These are phyloP conservation scores for Quercus parvula DNA, from an alignment of 306 rosid genomes.

Conservation along the genomic window DNA sequence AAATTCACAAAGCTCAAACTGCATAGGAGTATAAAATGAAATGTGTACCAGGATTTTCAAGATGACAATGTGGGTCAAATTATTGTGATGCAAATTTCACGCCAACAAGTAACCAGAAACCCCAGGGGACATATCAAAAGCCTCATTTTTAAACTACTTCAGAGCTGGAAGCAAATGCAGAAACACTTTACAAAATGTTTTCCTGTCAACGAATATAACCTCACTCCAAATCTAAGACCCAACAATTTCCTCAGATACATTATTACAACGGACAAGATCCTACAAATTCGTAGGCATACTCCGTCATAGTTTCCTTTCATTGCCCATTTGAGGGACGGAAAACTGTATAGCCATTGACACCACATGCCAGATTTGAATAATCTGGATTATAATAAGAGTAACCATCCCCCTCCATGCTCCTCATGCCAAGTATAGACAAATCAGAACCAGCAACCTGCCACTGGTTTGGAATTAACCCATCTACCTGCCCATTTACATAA, in stretches of 20 bases:
- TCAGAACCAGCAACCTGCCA: conserved; percentile 70
- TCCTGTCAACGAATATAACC: conserved; percentile 69
- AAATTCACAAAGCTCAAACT: neutral
- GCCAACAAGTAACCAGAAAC: conserved; percentile 11
- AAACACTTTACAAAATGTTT: conserved; percentile 77
- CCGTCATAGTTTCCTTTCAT: conserved; percentile 39
- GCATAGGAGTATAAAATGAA: neutral
- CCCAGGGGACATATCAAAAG: conserved; percentile 19
- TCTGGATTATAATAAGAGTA: conserved; percentile 63
- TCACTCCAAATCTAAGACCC: conserved; percentile 77
- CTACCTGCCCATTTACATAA: conserved; percentile 70
- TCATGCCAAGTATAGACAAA: conserved; percentile 52
- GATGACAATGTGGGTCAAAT: conserved; percentile 1
- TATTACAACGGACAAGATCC: conserved; percentile 54
- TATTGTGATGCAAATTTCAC: neutral
- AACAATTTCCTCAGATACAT: conserved; percentile 55
- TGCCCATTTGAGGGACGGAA: conserved; percentile 87
- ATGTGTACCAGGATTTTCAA: neutral
- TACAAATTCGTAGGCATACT: conserved; percentile 31
- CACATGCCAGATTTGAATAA: conserved; percentile 60
- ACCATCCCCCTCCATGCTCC: conserved; percentile 49
- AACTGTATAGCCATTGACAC: conserved; percentile 69
- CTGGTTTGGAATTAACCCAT: conserved; percentile 66
- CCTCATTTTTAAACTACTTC: conserved; percentile 28
- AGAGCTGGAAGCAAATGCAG: conserved; percentile 43